Percentiles rank a stretch among this genome's conserved stretches.
Evolutionary conservation across 148 eudicot species (phyloP).

Genomic region (Simmondsia chinensis): DNA sequence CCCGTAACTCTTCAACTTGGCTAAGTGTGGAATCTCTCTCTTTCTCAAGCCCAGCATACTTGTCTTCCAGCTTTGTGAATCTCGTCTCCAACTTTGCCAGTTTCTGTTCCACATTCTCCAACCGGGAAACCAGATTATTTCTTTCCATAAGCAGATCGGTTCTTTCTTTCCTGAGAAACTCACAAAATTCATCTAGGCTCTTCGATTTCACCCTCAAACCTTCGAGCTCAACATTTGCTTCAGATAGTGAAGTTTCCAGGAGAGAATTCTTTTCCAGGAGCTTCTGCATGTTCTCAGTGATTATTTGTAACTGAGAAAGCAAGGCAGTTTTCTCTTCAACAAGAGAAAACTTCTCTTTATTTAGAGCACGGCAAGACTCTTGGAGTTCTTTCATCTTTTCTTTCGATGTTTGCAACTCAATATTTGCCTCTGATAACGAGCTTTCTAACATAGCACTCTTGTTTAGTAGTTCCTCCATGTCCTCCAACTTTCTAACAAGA

Average conservation of each 20-base stretch:
- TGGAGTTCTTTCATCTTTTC: conserved; percentile 43
- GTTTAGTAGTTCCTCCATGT: conserved; percentile 42
- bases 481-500: conserved; percentile 38
- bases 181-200: conserved; percentile 68
- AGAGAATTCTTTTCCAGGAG: conserved; percentile 60
- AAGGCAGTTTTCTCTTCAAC: conserved; percentile 60
- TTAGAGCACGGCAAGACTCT: conserved; percentile 36
- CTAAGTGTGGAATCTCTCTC: conserved; percentile 49
- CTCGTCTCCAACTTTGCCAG: conserved; percentile 55
- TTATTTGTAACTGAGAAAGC: conserved; percentile 62
- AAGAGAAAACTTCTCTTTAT: conserved; percentile 56
- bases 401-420: conserved; percentile 41
- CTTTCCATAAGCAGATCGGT: conserved; percentile 59
- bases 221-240: conserved; percentile 67
- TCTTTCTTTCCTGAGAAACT: conserved; percentile 53
- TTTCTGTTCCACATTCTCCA: conserved; percentile 59
- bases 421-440: conserved; percentile 37
- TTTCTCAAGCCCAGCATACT: conserved; percentile 49
- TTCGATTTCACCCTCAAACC: conserved; percentile 77
- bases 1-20: conserved; percentile 47
- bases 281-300: conserved; percentile 71
- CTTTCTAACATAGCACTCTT: conserved; percentile 31
- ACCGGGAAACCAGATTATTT: conserved; percentile 37
- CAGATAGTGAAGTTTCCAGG: conserved; percentile 62
- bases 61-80: conserved; percentile 57